Conservation (phyloP, 2,329 filamentous ascomycete species). For the Fusarium protoensiforme region DNA sequence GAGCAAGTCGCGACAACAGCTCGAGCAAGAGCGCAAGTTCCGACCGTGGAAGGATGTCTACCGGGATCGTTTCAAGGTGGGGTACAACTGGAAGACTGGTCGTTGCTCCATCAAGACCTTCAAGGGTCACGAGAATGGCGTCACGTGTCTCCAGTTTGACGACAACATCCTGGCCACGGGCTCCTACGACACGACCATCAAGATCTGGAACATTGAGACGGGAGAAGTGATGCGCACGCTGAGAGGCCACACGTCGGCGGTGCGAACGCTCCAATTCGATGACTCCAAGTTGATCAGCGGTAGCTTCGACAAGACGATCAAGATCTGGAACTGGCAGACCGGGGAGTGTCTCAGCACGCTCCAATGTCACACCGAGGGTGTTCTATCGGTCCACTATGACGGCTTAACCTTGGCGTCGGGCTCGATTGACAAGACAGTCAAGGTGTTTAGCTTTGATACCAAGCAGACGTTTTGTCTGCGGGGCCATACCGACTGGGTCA, state of each 20-base stretch:
- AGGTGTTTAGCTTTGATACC: constrained; percentile 91
- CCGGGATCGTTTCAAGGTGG: constrained; percentile 93
- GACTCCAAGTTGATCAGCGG: constrained; percentile 92
- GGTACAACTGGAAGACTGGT: constrained; percentile 97
- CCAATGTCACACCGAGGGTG: constrained; percentile 80
- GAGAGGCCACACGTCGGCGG: constrained; percentile 81
- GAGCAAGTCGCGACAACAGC: constrained; percentile 46
- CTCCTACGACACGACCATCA: constrained; percentile 94
- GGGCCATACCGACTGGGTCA: constrained; percentile 95
- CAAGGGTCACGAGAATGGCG: constrained; percentile 85
- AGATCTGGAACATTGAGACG: constrained; percentile 94
- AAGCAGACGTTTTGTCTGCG: constrained; percentile 83
- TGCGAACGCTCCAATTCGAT: constrained; percentile 92
- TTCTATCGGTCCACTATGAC: constrained; percentile 90
- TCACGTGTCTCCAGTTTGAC: constrained; percentile 70
- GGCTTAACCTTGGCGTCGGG: constrained; percentile 86
- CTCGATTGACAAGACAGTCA: constrained; percentile 88
- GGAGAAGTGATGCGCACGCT: constrained; percentile 89
- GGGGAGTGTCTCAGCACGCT: constrained; percentile 88
- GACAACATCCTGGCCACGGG: constrained; percentile 93
- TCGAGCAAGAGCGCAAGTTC: constrained; percentile 60
- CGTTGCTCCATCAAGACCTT: constrained; percentile 87
- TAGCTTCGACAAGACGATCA: constrained; percentile 86
- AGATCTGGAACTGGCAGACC: constrained; percentile 97
- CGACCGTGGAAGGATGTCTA: constrained; percentile 97